Evolutionary conservation across 495 filamentous ascomycete species (phyloP).

Genomic region (Penicillium canescens): DNA sequence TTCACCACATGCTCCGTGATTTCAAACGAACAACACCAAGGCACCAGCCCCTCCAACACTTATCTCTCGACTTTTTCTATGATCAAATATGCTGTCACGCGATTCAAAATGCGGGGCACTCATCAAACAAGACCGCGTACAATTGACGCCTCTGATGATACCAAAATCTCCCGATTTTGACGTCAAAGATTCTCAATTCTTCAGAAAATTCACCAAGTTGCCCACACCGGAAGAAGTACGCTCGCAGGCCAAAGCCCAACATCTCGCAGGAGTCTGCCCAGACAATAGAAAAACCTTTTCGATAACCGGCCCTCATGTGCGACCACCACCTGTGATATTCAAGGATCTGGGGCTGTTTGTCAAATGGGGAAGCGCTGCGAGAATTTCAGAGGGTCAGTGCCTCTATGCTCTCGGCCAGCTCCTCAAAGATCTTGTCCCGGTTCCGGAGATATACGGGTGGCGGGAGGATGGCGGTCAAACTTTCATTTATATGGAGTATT

Average conservation of each 20-base stretch:
- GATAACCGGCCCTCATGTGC: slow-evolving; percentile 8
- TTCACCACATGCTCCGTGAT: too few species aligned
- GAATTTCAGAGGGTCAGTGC: slow-evolving; percentile 25
- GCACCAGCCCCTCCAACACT: too few species aligned
- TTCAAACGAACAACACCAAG: too few species aligned
- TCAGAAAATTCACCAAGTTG: slow-evolving; percentile 14
- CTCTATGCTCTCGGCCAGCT: slow-evolving; percentile 23
- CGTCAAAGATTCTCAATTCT: slow-evolving; percentile 20
- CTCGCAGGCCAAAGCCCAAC: slow-evolving; percentile 16
- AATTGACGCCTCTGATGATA: slow-evolving; percentile 17
- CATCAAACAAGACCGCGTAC: slow-evolving; percentile 1
- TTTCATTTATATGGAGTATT: slow-evolving; percentile 30
- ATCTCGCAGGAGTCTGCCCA: slow-evolving; percentile 15
- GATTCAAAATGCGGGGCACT: background rate
- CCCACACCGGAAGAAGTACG: slow-evolving; percentile 23
- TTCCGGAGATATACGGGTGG: slow-evolving; percentile 32
- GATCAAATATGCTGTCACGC: background rate
- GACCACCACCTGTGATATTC: slow-evolving; percentile 35
- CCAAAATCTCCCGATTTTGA: slow-evolving; percentile 17
- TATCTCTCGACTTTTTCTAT: too few species aligned
- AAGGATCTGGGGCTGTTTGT: slow-evolving; percentile 42
- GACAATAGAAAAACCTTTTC: slow-evolving; percentile 12
- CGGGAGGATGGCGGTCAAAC: slow-evolving; percentile 18
- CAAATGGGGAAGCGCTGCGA: slow-evolving; percentile 41
- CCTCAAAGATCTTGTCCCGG: slow-evolving; percentile 22